A percentile compares a stretch with the other conserved stretches of the same genome.
Conservation (phyloP, 208 protist species). For the Leishmania gerbilli region DNA sequence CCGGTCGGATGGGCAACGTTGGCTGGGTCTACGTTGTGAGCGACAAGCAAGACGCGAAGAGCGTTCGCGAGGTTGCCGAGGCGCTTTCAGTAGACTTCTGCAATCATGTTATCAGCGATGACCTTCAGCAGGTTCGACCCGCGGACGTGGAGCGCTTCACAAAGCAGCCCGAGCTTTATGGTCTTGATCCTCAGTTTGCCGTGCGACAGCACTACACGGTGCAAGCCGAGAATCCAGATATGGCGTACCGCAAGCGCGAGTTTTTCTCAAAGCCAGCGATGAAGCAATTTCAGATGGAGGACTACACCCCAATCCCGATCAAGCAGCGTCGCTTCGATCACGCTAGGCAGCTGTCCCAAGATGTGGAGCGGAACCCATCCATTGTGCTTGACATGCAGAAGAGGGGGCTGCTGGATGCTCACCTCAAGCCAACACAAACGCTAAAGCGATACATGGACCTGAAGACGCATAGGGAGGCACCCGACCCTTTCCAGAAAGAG, state of each 20-base stretch:
- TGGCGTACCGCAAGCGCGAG: slow-evolving; percentile 66
- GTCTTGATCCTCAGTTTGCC: slow-evolving; percentile 81
- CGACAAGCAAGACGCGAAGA: slow-evolving; percentile 60
- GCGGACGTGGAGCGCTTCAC: slow-evolving; percentile 65
- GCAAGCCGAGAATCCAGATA: slow-evolving; percentile 75
- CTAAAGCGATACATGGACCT: slow-evolving; percentile 41
- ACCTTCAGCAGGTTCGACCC: slow-evolving; percentile 35
- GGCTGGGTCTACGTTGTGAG: slow-evolving; percentile 84
- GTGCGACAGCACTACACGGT: slow-evolving; percentile 83
- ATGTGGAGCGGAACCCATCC: slow-evolving; percentile 58
- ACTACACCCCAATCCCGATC: slow-evolving; percentile 68
- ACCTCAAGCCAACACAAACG: slow-evolving; percentile 52
- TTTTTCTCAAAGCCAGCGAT: slow-evolving; percentile 73
- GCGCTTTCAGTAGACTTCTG: slow-evolving; percentile 68
- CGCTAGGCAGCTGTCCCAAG: slow-evolving; percentile 49
- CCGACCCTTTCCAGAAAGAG: slow-evolving; percentile 32
- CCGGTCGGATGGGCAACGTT: slow-evolving; percentile 72
- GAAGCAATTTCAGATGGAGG: slow-evolving; percentile 77
- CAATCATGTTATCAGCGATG: slow-evolving; percentile 54
- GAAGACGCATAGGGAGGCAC: slow-evolving; percentile 42
- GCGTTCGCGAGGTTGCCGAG: slow-evolving; percentile 58
- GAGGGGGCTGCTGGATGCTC: slow-evolving; percentile 49
- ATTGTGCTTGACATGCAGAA: slow-evolving; percentile 53
- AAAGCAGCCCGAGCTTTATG: slow-evolving; percentile 66
- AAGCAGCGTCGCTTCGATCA: slow-evolving; percentile 64